Evolutionary conservation across 2,329 filamentous ascomycete species (phyloP).

Genomic region (Graphilbum fragrans): DNA sequence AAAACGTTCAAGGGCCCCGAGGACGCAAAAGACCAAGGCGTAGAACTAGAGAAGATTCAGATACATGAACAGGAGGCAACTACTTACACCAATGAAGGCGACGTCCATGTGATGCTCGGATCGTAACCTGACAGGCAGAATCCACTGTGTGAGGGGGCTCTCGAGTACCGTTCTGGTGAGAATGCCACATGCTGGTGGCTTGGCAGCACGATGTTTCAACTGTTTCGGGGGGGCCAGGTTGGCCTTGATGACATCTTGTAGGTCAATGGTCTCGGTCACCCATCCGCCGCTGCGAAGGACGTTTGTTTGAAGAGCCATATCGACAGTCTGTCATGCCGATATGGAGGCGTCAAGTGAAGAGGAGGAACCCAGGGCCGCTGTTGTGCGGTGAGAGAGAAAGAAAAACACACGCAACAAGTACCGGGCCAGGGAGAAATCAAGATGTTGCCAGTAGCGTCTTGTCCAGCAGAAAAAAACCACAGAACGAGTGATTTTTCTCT

Average conservation of each 20-base stretch:
- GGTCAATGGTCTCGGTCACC: conserved; percentile 40
- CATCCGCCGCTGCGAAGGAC: conserved; percentile 42
- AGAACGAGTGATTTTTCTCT: too few relatives aligned
- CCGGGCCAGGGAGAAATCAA: too few relatives aligned
- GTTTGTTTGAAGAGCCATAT: conserved; percentile 42
- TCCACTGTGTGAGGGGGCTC: conserved; percentile 63
- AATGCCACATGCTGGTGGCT: conserved; percentile 51
- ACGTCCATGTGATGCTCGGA: conserved; percentile 64
- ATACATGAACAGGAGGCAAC: neutral
- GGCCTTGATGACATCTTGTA: conserved; percentile 28
- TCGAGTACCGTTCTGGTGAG: conserved; percentile 67
- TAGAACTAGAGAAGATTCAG: conserved; percentile 1
- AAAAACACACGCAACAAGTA: neutral
- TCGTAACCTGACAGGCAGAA: conserved; percentile 69
- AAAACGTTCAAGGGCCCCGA: neutral
- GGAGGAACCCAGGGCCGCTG: neutral
- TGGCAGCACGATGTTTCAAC: conserved; percentile 17
- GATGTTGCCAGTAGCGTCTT: too few relatives aligned
- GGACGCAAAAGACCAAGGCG: neutral
- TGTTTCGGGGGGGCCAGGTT: conserved; percentile 18
- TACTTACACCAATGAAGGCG: conserved; percentile 67
- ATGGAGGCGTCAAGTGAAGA: neutral
- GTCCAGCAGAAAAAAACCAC: too few relatives aligned
- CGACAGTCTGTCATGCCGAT: conserved; percentile 1
- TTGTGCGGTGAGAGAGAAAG: neutral